phyloP scores from a whole-genome alignment of 164 flowering plant genomes.

The Protea cynaroides region DNA sequence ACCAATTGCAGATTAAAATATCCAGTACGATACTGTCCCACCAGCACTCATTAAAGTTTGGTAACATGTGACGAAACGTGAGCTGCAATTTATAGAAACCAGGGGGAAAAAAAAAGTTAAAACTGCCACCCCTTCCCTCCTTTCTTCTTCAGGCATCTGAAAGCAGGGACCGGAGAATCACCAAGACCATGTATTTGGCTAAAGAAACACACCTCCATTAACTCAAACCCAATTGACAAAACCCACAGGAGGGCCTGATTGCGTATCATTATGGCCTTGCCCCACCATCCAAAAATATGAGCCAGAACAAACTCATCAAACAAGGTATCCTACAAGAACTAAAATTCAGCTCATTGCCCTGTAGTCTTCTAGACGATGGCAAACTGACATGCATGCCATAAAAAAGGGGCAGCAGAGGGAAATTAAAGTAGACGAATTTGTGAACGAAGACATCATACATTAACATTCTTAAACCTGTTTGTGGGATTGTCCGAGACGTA shows the following conservation, averaged over 20 bases:
- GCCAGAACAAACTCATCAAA: conserved; percentile 97
- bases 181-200: neutral
- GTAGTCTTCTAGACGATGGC: neutral
- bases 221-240: conserved; percentile 89
- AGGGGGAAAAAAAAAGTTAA: neutral
- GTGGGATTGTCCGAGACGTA: conserved; percentile 82
- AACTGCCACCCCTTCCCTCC: neutral
- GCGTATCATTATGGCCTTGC: conserved; percentile 97
- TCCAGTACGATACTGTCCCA: conserved; percentile 98
- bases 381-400: neutral
- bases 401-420: neutral
- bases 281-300: conserved; percentile 99
- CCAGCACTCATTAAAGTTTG: conserved; percentile 99
- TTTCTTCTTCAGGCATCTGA: too few relatives aligned
- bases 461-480: conserved; percentile 99
- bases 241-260: conserved; percentile 99
- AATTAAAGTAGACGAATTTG: conserved; percentile 19
- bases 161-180: neutral
- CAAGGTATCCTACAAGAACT: conserved; percentile 66
- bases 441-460: conserved; percentile 79
- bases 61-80: conserved; percentile 97
- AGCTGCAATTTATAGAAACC: conserved; percentile 43
- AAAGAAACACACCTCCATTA: conserved; percentile 75
- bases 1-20: conserved; percentile 95
- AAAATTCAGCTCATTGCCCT: conserved; percentile 17